Evolutionary conservation across 2,329 filamentous ascomycete species (phyloP), one percentile per base, ranked within the genome.

Genomic region (Calonectria ilicicola): DNA sequence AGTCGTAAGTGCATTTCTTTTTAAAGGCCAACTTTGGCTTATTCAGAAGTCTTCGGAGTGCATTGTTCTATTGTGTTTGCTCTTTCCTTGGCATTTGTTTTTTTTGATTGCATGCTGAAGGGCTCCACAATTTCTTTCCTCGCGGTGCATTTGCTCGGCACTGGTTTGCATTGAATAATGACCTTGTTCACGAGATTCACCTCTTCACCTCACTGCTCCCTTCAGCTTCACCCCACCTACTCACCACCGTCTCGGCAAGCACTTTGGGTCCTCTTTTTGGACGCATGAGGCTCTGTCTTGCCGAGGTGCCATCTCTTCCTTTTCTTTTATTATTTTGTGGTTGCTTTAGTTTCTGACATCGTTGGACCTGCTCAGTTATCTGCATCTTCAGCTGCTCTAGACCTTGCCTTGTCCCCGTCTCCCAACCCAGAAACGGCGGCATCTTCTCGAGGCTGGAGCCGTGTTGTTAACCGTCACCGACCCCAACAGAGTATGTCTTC

Each of bases 381-480:
- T 82, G 91, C 94, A 68, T 95, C 94, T 74, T 95, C 94, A 78
- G 92, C 94, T 81, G 93, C 95, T 66, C 89, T 96, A 80, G 95
- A 98, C 84, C 89, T 97, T 82, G 93, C 94, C 70, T 89, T 92
- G 72, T 91, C 92, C 63, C 91, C 92, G 73, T 92, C 90, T 72
- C 90, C 92, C 58, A 91, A 89, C 75, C 89, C 91, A 71, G 92
- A 95, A 75, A 80, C 82, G 62, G 73, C 82, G 46, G 79, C 19
- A 58, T 14, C 83, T 60, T 79, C 82, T 65, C 85, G 87, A 85
- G 87, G 89, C 77, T 94, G 92, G 89, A 89, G 89, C 78, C 87
- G 79, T 75, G 80, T 88, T 77, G 89, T 93, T 83, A 89, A 89
- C 82, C 93, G 91, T 81, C 92, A 94, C 84, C 93, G 94, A 82